Evolutionary conservation across 2,329 filamentous ascomycete genomes (phyloP).

Genomic region (Pseudofabraea citricarpa): DNA sequence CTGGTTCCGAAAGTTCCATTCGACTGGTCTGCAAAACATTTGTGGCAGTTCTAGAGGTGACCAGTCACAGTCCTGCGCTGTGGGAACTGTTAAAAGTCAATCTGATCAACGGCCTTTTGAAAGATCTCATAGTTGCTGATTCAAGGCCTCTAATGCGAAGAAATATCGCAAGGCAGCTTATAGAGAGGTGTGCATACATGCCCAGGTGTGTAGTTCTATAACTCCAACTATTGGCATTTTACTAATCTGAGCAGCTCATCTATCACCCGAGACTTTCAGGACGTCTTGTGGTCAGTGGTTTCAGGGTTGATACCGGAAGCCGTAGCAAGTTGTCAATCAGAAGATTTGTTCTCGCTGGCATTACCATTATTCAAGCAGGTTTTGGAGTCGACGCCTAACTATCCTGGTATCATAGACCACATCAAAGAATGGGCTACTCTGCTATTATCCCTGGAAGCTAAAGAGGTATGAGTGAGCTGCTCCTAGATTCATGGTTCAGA

Average conservation of each 20-base stretch:
- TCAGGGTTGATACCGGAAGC: constrained; percentile 20
- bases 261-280: constrained; percentile 32
- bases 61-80: constrained; percentile 38
- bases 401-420: constrained; percentile 19
- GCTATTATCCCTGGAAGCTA: constrained; percentile 35
- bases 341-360: constrained; percentile 34
- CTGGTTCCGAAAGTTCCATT: constrained; percentile 20
- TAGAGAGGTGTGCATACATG: constrained; percentile 24
- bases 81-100: constrained; percentile 38
- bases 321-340: constrained; percentile 15
- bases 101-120: constrained; percentile 31
- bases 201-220: constrained; percentile 16
- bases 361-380: constrained; percentile 36
- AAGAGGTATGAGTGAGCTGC: constrained; percentile 34
- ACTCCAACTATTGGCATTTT: neutral
- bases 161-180: constrained; percentile 23
- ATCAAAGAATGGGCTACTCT: constrained; percentile 25
- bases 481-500: no score
- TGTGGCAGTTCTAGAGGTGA: constrained; percentile 42
- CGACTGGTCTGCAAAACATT: constrained; percentile 37
- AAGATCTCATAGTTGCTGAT: constrained; percentile 38
- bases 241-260: constrained; percentile 2
- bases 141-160: constrained; percentile 26
- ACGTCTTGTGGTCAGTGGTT: constrained; percentile 42
- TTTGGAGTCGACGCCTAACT: constrained; percentile 24